Conservation (phyloP, 257 asterid genomes). For the Nyctanthes arbortristis region DNA sequence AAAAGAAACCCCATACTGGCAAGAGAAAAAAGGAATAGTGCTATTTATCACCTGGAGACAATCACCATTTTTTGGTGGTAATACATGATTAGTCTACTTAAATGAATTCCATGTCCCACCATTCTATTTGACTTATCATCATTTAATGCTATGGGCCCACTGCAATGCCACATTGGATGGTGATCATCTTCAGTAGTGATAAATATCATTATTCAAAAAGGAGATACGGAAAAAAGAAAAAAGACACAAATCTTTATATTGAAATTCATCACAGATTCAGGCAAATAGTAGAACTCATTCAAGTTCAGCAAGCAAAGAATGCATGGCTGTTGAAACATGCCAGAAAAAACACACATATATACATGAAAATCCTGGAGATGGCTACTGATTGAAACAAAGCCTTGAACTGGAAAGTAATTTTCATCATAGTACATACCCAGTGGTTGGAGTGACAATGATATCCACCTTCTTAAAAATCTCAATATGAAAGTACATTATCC, state of each 20-base stretch:
- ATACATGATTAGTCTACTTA: too few species aligned
- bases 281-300: neutral
- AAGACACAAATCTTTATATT: neutral
- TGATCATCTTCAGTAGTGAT: too few species aligned
- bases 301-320: conserved; percentile 5
- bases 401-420: conserved; percentile 4
- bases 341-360: conserved; percentile 1
- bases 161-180: too few species aligned
- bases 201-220: too few species aligned
- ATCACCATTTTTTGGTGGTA: too few species aligned
- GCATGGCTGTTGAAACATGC: neutral
- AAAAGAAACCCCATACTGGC: neutral
- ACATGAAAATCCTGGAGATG: conserved; percentile 2
- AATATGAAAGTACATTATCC: conserved; percentile 82
- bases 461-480: conserved; percentile 84
- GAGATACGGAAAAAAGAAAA: neutral
- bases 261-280: neutral
- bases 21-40: neutral
- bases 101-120: too few species aligned
- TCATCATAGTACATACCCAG: conserved; percentile 73
- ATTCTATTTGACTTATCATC: too few species aligned
- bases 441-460: conserved; percentile 90
- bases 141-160: too few species aligned
- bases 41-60: too few species aligned
- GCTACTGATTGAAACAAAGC: neutral